Evolutionary conservation across 495 filamentous ascomycete genomes (phyloP).

Genomic region (Penicillium lividum): DNA sequence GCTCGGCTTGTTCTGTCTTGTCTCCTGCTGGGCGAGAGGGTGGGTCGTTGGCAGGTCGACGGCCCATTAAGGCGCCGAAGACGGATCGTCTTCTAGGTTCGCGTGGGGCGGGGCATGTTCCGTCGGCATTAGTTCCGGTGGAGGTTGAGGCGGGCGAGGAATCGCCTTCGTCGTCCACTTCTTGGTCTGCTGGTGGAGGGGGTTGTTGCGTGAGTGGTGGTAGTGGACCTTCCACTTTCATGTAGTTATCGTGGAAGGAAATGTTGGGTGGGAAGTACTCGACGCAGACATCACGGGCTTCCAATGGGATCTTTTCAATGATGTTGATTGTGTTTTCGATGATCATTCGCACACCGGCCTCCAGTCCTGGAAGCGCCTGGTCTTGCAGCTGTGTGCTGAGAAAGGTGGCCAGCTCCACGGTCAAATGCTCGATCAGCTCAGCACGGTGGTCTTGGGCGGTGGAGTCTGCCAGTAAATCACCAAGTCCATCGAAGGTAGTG

Average conservation of each 20-base stretch:
- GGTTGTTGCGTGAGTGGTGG: constrained; percentile 65
- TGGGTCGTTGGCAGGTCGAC: constrained; percentile 25
- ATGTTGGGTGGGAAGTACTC: constrained; percentile 78
- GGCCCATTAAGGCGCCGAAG: constrained; percentile 52
- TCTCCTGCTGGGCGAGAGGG: constrained; percentile 13
- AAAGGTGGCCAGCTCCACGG: constrained; percentile 67
- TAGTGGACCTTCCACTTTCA: constrained; percentile 81
- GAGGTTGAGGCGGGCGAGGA: constrained; percentile 31
- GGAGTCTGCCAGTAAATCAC: constrained; percentile 64
- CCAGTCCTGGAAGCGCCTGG: constrained; percentile 72
- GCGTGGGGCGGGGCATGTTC: constrained; percentile 24
- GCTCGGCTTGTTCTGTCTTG: constrained; percentile 16
- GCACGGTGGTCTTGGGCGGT: constrained; percentile 62
- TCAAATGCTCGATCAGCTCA: constrained; percentile 66
- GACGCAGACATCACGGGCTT: constrained; percentile 87
- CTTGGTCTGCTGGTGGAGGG: constrained; percentile 27
- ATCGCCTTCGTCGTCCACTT: constrained; percentile 33
- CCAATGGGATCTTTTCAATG: constrained; percentile 80
- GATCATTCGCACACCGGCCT: constrained; percentile 84
- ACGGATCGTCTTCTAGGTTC: constrained; percentile 36
- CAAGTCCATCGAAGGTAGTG: constrained; percentile 88
- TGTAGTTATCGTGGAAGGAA: constrained; percentile 63
- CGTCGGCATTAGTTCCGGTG: constrained; percentile 30
- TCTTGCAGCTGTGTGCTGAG: constrained; percentile 73
- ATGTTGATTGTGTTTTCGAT: constrained; percentile 89